Evolutionary conservation across 768 basidiomycete genomes (phyloP), one percentile per base, ranked within the genome.

Genomic region (Chlorophyllum brunneum): DNA sequence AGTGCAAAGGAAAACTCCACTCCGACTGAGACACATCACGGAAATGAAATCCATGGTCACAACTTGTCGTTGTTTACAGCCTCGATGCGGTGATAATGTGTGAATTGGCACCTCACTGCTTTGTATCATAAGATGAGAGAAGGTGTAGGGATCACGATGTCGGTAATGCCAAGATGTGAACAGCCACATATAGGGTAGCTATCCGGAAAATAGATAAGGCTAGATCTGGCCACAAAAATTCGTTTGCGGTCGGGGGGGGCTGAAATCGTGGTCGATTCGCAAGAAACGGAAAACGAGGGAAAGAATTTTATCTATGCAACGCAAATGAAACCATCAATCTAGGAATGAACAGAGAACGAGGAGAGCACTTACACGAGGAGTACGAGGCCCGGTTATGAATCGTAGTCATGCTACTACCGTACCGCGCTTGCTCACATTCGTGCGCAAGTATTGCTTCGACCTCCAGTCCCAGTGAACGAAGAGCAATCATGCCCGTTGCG

Each of bases 341-440:
- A 18, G 24, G 18, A 37, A 52, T 39, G 36, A 38, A 45, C 15
- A 9, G 23, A 49, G 29, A 49, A 38, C n/a, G 18, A 27, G 24
- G 27, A 45, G n/a, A 22, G 16, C 6, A 45, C 51, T 11, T 38
- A 52, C 51, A 45, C 27, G 43, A 45, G 43, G 51, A 16, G 30
- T 30, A 44, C 24, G 13, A 36, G 16, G 18, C 7, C 16, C 9
- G 31, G 6, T 43, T 26, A 13, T 38, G 36, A 18, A 27, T 26
- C 15, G 9, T 3, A 18, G 24, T 18, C 34, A 27, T 26, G n/a
- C n/a, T n/a, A n/a, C n/a, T n/a, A 49, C 37, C 13, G 24, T 10
- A 27, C 22, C 8, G 24, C 51, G 20, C 23, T 20, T n/a, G 51
- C 23, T 52, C 43, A 52, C 51, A 52, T 38, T 30, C 51, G 51